Conservation (phyloP, 805 yeast species). For the Nakazawaea pomicola region DNA sequence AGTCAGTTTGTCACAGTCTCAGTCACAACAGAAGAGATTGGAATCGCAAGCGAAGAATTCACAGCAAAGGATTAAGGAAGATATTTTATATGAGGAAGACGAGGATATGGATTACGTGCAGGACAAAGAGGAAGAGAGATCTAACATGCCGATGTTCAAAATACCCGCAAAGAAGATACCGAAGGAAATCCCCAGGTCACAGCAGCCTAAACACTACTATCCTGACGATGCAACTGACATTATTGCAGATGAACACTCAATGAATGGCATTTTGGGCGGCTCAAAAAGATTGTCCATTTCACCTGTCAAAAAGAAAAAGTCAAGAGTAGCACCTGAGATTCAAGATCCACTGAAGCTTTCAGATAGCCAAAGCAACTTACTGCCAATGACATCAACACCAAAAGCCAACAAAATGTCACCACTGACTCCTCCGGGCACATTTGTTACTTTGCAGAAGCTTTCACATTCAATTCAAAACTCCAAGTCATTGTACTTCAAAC, state of each 20-base stretch:
- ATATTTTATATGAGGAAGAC: constrained; percentile 7
- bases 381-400: constrained; percentile 1
- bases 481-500: constrained; percentile 53
- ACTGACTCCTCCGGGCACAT: constrained; percentile 45
- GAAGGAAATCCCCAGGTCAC: constrained; percentile 6
- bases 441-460: constrained; percentile 53
- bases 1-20: constrained; percentile 64
- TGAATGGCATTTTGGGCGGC: neutral
- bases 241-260: neutral
- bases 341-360: constrained; percentile 8
- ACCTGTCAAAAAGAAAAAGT: constrained; percentile 7
- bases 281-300: constrained; percentile 3
- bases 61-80: neutral
- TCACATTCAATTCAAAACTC: constrained; percentile 37
- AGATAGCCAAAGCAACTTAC: constrained; percentile 9
- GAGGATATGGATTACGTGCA: constrained; percentile 4
- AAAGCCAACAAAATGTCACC: constrained; percentile 13
- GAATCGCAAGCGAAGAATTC: constrained; percentile 27
- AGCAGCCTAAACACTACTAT: constrained; percentile 3
- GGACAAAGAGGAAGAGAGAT: too few species aligned
- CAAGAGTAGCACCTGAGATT: constrained; percentile 9
- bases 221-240: constrained; percentile 6
- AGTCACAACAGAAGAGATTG: constrained; percentile 56
- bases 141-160: constrained; percentile 8
- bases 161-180: constrained; percentile 7